A percentile compares a stretch with the other conserved stretches of the same genome.
Evolutionary conservation across 371 early-diverging fungal genomes (phyloP).

Genomic region (Lichtheimia corymbifera): DNA sequence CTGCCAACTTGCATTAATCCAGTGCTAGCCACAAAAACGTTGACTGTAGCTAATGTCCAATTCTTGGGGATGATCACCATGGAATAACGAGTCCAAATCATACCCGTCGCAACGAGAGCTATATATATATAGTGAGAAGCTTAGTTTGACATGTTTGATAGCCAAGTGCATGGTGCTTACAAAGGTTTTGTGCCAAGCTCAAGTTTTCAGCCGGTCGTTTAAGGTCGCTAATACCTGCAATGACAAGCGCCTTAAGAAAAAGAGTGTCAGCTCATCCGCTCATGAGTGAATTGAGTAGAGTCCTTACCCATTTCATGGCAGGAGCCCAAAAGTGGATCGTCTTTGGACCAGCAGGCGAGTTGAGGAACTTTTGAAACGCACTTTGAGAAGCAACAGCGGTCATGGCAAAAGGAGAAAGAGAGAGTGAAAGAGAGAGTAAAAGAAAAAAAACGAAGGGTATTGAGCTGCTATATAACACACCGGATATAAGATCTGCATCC

Average conservation of each 20-base stretch:
- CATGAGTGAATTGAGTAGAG: background rate
- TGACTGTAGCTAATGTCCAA: conserved; percentile 86
- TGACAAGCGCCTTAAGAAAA: conserved; percentile 36
- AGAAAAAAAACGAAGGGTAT: background rate
- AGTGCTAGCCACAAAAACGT: conserved; percentile 91
- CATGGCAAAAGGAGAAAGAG: conserved; percentile 32
- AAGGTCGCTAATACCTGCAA: conserved; percentile 92
- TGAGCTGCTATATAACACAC: too few relatives aligned
- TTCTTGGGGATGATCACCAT: conserved; percentile 92
- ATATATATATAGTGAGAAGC: too few relatives aligned
- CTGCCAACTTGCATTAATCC: conserved; percentile 84
- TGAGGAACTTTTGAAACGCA: conserved; percentile 68
- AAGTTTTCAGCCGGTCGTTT: conserved; percentile 92
- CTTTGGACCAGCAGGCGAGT: conserved; percentile 77
- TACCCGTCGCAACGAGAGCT: conserved; percentile 91
- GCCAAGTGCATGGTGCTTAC: conserved; percentile 38
- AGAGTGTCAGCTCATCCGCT: too few relatives aligned
- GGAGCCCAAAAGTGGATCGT: conserved; percentile 56
- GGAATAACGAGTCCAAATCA: conserved; percentile 96
- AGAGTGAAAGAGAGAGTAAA: background rate
- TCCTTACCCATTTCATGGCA: conserved; percentile 49
- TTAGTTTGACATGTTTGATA: too few relatives aligned
- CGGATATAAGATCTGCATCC: too few relatives aligned
- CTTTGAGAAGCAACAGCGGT: conserved; percentile 53
- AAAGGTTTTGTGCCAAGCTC: conserved; percentile 73